Evolutionary conservation across 331 rosid species (phyloP), one percentile per base, ranked within the genome.

Genomic region (Prunus yedoensis): DNA sequence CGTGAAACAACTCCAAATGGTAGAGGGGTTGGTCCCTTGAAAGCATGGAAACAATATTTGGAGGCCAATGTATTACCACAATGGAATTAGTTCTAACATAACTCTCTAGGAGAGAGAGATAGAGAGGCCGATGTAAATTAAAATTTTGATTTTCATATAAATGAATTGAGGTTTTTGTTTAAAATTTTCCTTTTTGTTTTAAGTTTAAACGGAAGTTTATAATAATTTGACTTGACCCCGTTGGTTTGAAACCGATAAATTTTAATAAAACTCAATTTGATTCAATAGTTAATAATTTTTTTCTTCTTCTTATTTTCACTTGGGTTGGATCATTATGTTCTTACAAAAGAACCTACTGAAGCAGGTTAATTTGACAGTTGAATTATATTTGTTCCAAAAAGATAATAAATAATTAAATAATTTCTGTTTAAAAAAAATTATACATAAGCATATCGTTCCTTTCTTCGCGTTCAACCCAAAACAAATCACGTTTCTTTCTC

Each of bases 1-100:
- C 82, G 59, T 64, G 72, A 77, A 7, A 41, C 58, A 35, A 78
- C 83, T 30, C 74, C 79, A 17, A 72, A 70, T 46, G 59, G 25
- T 13, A 45, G 85, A 27, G 88, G 71, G 71, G 79, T 77, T 77
- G 77, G 86, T 17, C 97, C 92, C 8, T 79, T 89, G 71, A 89
- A 82, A 79, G 89, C 90, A 16, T 92, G 99, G 97, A 92, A 89
- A 78, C 97, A 88, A 77, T 94, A 79, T 80, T 77, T 89, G 54
- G 96, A 90, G 81, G 91, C 92, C 65, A 86, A 89, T 83, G 76
- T 85, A 27, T 63, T 74, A 76, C 79, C 77, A 43, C 89, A 79
- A 70, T 81, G 89, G 91, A 88, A 85, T 71, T 77, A 75, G 61
- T 64, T 65, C 70, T 66, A 74, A 70, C 47, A 49, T n/a, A 52